Percentiles rank a stretch among this genome's conserved stretches.
phyloP scores from a whole-genome alignment of 2,329 filamentous ascomycete species.

The Trichoderma sp. region DNA sequence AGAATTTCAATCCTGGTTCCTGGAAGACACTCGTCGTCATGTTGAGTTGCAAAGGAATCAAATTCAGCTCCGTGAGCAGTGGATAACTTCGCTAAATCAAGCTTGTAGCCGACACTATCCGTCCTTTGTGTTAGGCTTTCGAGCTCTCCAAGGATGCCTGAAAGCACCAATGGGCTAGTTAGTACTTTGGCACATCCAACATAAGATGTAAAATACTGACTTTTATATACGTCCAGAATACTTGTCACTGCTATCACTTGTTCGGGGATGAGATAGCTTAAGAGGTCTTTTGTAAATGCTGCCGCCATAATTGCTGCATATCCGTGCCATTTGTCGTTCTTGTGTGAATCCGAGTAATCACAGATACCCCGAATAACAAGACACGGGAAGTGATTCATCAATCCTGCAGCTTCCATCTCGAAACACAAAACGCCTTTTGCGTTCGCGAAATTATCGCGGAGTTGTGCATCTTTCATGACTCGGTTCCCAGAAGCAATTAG shows the following conservation, averaged over 20 bases:
- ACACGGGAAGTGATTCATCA: background rate
- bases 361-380: background rate
- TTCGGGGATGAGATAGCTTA: background rate
- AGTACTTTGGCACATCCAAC: no score
- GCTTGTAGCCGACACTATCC: fast-evolving
- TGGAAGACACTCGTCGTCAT: background rate
- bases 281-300: background rate
- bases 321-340: background rate
- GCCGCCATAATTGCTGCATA: background rate
- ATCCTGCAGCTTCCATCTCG: background rate
- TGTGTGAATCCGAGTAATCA: background rate
- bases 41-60: background rate
- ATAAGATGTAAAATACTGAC: no score
- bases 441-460: background rate
- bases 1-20: background rate
- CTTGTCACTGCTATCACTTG: background rate
- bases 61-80: background rate
- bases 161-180: no score
- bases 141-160: background rate
- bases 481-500: background rate
- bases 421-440: background rate
- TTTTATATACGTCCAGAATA: no score
- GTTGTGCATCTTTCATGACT: background rate
- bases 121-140: background rate
- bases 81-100: background rate